Percentiles rank a stretch among this genome's conserved stretches.
phyloP scores from a whole-genome alignment of 2,329 filamentous ascomycete genomes.

The Pseudogymnoascus sp. region DNA sequence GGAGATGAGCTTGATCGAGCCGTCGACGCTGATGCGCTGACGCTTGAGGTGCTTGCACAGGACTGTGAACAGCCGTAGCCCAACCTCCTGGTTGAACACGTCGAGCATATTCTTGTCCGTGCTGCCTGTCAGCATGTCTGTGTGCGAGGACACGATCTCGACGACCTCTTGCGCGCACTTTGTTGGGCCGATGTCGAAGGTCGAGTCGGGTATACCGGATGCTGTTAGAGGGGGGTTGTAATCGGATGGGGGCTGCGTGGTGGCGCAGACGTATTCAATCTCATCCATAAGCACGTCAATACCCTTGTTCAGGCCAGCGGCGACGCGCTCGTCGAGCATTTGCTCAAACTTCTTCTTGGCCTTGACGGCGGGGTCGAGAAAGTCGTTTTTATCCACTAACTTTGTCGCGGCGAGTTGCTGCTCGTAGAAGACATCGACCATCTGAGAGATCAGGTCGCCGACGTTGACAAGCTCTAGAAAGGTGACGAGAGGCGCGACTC shows the following conservation, averaged over 20 bases:
- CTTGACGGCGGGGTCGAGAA: conserved; percentile 81
- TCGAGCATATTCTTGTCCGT: conserved; percentile 98
- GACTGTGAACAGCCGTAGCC: conserved; percentile 80
- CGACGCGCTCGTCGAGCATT: conserved; percentile 95
- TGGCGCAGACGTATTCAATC: conserved; percentile 89
- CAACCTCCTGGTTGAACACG: conserved; percentile 97
- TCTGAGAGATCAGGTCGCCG: conserved; percentile 93
- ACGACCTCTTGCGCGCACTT: conserved; percentile 73
- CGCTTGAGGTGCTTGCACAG: conserved; percentile 97
- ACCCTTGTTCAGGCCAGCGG: conserved; percentile 90
- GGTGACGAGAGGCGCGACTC: conserved; percentile 84
- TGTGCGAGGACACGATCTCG: conserved; percentile 79
- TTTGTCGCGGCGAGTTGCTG: conserved; percentile 80
- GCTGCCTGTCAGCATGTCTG: conserved; percentile 83
- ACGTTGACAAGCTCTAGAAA: conserved; percentile 98
- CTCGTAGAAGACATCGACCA: conserved; percentile 98
- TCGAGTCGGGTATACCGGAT: conserved; percentile 25
- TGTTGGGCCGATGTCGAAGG: conserved; percentile 62
- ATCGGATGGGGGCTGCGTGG: conserved; percentile 76
- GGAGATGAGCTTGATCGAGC: conserved; percentile 85
- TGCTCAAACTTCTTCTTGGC: conserved; percentile 99
- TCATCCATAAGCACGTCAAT: conserved; percentile 98
- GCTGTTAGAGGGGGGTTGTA: conserved; percentile 65
- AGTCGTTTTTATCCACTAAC: conserved; percentile 87
- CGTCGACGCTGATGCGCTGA: conserved; percentile 82